Conservation (phyloP, 768 basidiomycete species). For the Pulveroboletus ravenelii region DNA sequence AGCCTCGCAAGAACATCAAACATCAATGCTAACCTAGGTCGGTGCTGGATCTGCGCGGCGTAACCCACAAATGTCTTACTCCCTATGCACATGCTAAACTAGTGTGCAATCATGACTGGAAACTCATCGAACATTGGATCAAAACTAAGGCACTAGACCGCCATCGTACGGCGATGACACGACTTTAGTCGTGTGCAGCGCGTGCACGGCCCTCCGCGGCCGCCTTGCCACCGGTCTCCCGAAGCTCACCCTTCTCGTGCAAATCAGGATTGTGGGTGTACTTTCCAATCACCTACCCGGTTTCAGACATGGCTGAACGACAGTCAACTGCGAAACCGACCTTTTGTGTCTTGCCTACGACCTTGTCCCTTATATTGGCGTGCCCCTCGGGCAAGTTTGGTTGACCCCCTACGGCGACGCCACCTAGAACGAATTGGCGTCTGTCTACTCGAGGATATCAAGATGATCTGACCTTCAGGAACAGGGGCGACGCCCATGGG, state of each 20-base stretch:
- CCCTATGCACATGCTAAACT: no score
- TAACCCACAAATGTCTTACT: no score
- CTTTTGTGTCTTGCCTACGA: conserved; percentile 57
- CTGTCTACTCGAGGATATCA: no score
- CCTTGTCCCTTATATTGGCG: conserved; percentile 45
- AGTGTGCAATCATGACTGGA: no score
- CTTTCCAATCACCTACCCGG: conserved; percentile 46
- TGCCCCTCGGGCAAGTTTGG: conserved; percentile 31
- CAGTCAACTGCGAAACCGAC: conserved; percentile 22
- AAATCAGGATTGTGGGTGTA: conserved; percentile 41
- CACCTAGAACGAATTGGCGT: conserved; percentile 13
- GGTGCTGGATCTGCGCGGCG: no score
- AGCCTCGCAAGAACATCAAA: no score
- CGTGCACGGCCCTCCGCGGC: conserved; percentile 39
- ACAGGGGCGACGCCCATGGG: conserved; percentile 32
- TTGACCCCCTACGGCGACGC: conserved; percentile 25
- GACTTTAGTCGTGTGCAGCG: conserved; percentile 37
- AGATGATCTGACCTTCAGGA: conserved; percentile 26
- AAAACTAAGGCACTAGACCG: not conserved
- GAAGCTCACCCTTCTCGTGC: conserved; percentile 54
- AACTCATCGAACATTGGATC: not conserved
- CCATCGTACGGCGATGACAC: not conserved
- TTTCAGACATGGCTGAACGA: not conserved
- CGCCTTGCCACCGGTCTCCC: conserved; percentile 49
- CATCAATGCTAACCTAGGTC: no score